Base-by-base conservation (phyloP, 179 eudicot species). In the Camellia oleifera region DNA sequence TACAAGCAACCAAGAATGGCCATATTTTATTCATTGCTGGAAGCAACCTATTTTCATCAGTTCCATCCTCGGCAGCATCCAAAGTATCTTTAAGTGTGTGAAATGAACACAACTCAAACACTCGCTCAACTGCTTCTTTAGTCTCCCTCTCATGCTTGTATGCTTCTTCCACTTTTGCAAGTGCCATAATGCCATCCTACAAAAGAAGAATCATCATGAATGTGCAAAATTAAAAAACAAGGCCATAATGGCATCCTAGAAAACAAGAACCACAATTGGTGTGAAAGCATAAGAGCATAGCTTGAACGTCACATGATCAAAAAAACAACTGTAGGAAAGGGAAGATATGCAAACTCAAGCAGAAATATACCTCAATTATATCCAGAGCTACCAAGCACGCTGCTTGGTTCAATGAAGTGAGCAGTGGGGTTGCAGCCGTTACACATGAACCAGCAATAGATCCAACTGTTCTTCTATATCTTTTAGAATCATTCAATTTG, bases 1-100 rank as follows among this genome's bases (percentile, higher is more conserved):
- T 79, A 82, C 98, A 94, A 18, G 93, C 84, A 80, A 96, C 89
- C 84, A 94, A 80, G 81, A 88, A 96, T 54, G 98, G 98, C 99
- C 99, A 96, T 61, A 96, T 85, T 80, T 89, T 94, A 82, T 96
- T 96, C 90, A 91, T 86, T 74, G 96, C 96, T 57, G 99, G 99
- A 77, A 96, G 98, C 84, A 94, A 85, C 85, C 96, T 88, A 77
- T 94, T 96, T 80, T 96, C 99, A 70, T 81, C 91, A 50, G 88
- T 77, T 80, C 81, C 95, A 75, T 92, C 90, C 10, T 89, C 95
- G 67, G 89, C 88, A 40, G 92, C 88, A 71, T 88, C 94, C 42
- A 94, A 84, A 74, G 88, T 71, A 81, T 96, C 98, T 79, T 72
- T 84, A 42, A 96, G 92, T 80, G 82, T 69, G 80, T 87, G 72